Base-by-base conservation (phyloP, 148 eudicot genomes). In the Salicornia ramosissima region DNA sequence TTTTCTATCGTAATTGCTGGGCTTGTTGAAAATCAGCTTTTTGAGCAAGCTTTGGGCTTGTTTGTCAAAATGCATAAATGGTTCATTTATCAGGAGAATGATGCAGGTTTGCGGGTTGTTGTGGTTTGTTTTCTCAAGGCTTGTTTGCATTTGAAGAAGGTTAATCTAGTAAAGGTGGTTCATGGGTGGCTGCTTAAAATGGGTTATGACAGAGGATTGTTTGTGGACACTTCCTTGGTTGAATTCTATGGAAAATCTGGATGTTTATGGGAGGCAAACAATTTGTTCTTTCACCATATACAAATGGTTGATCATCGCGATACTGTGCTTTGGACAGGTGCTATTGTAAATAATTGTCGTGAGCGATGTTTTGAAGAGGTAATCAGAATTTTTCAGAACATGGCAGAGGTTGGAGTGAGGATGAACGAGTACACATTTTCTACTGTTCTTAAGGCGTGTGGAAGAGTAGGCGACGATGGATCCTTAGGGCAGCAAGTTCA, bases 361-460 rank as follows among this genome's bases (percentile, higher is more conserved):
- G 84, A 79, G 63, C 80, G 73, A 39, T 43, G 51, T 15, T 84
- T 74, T 67, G 58, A 64, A 11, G 88, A 78, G 60, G 92, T 69
- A 0, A 46, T 84, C 5, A 66, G 61, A 63, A 76, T 79, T 25
- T 86, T 82, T 39, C 78, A 54, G 60, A 80, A 84, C 60, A 92
- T 92, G 91, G 83, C 85, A 19, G 76, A 66, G 45, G 80, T 76
- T n/a, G 88, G 89, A 61, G 83, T 86, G 28, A 74, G 68, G 65
- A 84, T 71, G 73, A 89, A 89, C 18, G 75, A 80, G 60, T 78
- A 72, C 68, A 83, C 88, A 3, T 72, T 87, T 62, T 86, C 90
- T 29, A 79, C 74, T 58, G 85, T 89, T 65, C 79, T 92, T 52
- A 92, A 79, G 51, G 96, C 97, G 39, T 86, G 97, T 75, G 85